Evolutionary conservation across 1,284 basidiomycete species (phyloP).

Genomic region (Ganoderma meredithae): DNA sequence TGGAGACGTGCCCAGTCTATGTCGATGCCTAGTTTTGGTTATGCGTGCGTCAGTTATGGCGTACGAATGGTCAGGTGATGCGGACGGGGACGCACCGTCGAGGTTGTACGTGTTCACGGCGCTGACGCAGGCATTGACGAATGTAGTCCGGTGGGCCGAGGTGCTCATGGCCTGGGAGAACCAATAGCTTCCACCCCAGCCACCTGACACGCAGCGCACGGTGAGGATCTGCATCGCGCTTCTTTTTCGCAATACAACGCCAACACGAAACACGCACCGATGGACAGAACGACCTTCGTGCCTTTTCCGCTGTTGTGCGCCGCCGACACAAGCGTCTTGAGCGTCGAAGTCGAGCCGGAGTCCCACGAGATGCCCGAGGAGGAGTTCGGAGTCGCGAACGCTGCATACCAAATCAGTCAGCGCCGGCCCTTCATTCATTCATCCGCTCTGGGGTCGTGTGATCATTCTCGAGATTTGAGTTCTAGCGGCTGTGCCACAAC

Average conservation of each 20-base stretch:
- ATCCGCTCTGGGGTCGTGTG: not conserved
- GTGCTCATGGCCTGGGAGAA: conserved; percentile 70
- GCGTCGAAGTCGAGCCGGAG: conserved; percentile 57
- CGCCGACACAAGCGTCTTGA: conserved; percentile 67
- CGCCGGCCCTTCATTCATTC: not conserved
- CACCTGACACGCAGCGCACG: conserved; percentile 43
- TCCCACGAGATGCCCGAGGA: conserved; percentile 65
- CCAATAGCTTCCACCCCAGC: conserved; percentile 63
- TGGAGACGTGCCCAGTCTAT: conserved; percentile 66
- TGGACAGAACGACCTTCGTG: conserved; percentile 73
- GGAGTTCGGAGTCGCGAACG: conserved; percentile 76
- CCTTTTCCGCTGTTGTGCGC: conserved; percentile 66
- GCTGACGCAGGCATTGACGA: conserved; percentile 65
- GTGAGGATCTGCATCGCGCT: not conserved
- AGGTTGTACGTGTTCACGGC: conserved; percentile 70
- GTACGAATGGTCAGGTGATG: not conserved
- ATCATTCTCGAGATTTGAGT: conserved; percentile 7
- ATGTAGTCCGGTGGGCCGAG: conserved; percentile 57
- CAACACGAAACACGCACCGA: conserved; percentile 51
- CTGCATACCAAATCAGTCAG: conserved; percentile 43
- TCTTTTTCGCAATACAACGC: not conserved
- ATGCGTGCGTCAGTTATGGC: conserved; percentile 9
- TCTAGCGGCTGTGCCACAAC: not conserved
- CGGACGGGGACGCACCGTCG: conserved; percentile 52
- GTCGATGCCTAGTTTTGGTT: conserved; percentile 57